Conservation (phyloP, 2,329 filamentous ascomycete genomes). For the Aspergillus sojae region DNA sequence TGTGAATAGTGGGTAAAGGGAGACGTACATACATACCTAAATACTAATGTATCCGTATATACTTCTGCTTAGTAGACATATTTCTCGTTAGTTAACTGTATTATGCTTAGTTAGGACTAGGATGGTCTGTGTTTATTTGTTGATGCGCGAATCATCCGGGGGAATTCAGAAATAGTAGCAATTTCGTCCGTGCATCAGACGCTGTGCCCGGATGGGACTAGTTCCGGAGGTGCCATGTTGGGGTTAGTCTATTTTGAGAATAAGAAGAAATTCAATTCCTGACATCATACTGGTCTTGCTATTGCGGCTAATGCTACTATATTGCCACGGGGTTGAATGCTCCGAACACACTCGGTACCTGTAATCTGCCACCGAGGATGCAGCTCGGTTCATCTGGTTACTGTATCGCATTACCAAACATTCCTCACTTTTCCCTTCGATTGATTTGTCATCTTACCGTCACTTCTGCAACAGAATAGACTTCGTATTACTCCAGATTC, state of each 20-base stretch:
- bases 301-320: not conserved
- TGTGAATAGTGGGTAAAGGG: not conserved
- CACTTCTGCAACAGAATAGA: not conserved
- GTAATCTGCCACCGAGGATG: not conserved
- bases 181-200: not conserved
- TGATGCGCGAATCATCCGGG: not conserved
- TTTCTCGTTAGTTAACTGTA: not conserved
- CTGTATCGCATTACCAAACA: not conserved
- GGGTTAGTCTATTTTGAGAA: not conserved
- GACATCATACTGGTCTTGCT: conserved; percentile 7
- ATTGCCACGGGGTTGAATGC: not conserved
- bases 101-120: not conserved
- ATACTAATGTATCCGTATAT: not conserved
- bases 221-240: not conserved
- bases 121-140: not conserved
- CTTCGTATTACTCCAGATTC: not conserved
- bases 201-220: not conserved
- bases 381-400: not conserved
- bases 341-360: not conserved
- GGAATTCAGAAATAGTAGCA: not conserved
- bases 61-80: not conserved
- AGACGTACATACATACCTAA: not conserved
- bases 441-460: not conserved
- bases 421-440: not conserved
- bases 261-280: conserved; percentile 5